A percentile compares a stretch with the other conserved stretches of the same genome.
Conservation (phyloP, 2,329 filamentous ascomycete species). For the Fusarium sp. region DNA sequence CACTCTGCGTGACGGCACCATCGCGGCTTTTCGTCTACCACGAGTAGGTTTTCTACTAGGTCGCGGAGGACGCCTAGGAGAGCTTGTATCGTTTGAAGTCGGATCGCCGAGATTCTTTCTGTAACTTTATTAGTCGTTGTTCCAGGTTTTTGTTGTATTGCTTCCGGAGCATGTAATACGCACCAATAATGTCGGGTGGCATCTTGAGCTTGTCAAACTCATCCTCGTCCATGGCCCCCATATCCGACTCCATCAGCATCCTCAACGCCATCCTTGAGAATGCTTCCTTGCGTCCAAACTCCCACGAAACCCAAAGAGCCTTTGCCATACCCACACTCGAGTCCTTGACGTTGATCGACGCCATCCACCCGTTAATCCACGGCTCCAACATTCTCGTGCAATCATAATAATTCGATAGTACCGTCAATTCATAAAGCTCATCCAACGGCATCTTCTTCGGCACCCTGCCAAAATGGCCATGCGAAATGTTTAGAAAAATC, state of each 20-base stretch:
- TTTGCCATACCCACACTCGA: constrained; percentile 37
- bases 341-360: constrained; percentile 29
- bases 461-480: constrained; percentile 45
- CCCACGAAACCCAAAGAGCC: constrained; percentile 49
- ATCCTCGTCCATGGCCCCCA: constrained; percentile 21
- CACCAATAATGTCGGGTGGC: constrained; percentile 30
- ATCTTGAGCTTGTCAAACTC: constrained; percentile 27
- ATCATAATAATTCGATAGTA: neutral
- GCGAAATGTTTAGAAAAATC: constrained; percentile 48
- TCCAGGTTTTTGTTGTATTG: too few relatives aligned
- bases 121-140: neutral
- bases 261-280: constrained; percentile 40
- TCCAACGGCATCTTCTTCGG: constrained; percentile 37
- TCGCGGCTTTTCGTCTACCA: constrained; percentile 47
- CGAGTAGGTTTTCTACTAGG: constrained; percentile 43
- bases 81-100: constrained; percentile 18
- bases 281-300: constrained; percentile 43
- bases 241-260: constrained; percentile 38
- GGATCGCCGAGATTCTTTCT: constrained; percentile 42
- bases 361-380: neutral
- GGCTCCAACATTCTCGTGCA: neutral
- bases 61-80: constrained; percentile 43
- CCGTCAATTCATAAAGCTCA: constrained; percentile 31
- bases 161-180: neutral
- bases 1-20: constrained; percentile 51